A percentile compares a stretch with the other conserved stretches of the same genome.
Evolutionary conservation across 2,329 filamentous ascomycete genomes (phyloP).

Genomic region (Mollisia scopiformis): DNA sequence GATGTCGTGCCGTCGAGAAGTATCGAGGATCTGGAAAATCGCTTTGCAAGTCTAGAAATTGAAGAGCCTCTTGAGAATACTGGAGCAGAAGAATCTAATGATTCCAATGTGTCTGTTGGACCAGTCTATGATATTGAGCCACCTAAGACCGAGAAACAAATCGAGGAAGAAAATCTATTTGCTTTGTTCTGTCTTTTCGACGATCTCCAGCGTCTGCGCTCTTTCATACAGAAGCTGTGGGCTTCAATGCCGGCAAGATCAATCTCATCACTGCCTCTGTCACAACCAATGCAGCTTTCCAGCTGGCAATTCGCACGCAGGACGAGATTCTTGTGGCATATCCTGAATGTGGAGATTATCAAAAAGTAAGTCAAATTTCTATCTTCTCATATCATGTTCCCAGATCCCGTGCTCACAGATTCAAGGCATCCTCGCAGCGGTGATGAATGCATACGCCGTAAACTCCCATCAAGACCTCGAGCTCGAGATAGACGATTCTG

Average conservation of each 20-base stretch:
- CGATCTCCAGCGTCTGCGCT: constrained; percentile 10
- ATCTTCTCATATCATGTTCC: neutral
- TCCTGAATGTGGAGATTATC: neutral
- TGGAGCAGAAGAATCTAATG: too few relatives aligned
- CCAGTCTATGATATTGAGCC: neutral
- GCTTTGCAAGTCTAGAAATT: constrained; percentile 14
- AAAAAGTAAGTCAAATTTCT: neutral
- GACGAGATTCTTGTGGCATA: neutral
- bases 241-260: neutral
- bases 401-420: too few relatives aligned
- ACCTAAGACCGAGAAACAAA: neutral
- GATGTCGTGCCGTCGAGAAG: neutral
- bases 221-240: constrained; percentile 7
- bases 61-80: constrained; percentile 10
- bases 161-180: constrained; percentile 12
- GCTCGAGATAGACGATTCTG: neutral
- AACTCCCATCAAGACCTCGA: neutral
- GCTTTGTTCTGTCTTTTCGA: constrained; percentile 15
- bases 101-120: too few relatives aligned
- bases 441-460: neutral
- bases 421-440: neutral
- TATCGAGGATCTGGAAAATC: constrained; percentile 14
- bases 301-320: constrained; percentile 10
- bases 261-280: constrained; percentile 17
- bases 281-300: constrained; percentile 14